Conservation (phyloP, 306 rosid species). For the Sicyos baderoa region DNA sequence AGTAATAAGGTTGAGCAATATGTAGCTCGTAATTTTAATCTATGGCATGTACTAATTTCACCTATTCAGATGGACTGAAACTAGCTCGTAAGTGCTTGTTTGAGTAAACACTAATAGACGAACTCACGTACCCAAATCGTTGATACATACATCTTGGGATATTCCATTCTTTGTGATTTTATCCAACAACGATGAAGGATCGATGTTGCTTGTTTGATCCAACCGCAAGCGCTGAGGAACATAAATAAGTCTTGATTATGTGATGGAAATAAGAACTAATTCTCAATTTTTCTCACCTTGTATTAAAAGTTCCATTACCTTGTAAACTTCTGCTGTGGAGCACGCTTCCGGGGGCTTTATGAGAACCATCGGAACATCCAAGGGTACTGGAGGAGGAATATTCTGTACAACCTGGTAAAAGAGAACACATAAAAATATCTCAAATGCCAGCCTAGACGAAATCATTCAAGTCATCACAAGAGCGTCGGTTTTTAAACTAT, state of each 20-base stretch:
- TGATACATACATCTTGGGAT: constrained; percentile 77
- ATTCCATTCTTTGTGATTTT: constrained; percentile 62
- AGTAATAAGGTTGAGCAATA: not conserved
- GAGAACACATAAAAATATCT: constrained; percentile 21
- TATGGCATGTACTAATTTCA: not conserved
- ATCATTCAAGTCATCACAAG: not conserved
- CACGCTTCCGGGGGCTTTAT: constrained; percentile 89
- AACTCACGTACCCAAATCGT: constrained; percentile 64
- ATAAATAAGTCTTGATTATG: constrained; percentile 19
- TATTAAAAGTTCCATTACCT: constrained; percentile 43
- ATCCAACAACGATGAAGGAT: constrained; percentile 70
- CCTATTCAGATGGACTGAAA: not conserved
- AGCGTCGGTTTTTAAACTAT: not conserved
- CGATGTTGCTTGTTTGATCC: constrained; percentile 61
- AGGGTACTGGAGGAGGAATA: constrained; percentile 54
- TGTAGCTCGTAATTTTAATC: not conserved
- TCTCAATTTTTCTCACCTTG: constrained; percentile 9
- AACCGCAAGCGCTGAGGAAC: constrained; percentile 48
- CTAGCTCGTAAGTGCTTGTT: not conserved
- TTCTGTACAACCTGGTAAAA: constrained; percentile 60
- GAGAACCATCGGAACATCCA: constrained; percentile 85
- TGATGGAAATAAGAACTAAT: constrained; percentile 5
- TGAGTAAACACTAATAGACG: not conserved
- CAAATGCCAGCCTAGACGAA: not conserved
- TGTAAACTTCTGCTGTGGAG: constrained; percentile 88